Conservation (phyloP, 2,329 filamentous ascomycete genomes). For the Fulvia fulva region DNA sequence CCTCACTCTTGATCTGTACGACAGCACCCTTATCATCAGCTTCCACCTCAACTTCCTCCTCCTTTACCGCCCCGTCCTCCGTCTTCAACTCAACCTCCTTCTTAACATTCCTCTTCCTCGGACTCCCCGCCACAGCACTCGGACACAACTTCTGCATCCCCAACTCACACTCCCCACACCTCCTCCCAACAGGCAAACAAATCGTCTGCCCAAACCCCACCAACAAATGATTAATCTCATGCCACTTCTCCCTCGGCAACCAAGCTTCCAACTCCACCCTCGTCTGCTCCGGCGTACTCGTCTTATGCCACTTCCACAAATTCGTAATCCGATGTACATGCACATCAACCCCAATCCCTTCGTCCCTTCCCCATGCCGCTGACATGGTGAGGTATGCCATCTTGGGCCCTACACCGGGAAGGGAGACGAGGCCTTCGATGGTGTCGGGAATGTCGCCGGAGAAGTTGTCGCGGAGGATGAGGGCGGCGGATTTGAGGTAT, state of each 20-base stretch:
- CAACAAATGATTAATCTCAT: constrained; percentile 85
- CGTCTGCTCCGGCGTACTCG: constrained; percentile 77
- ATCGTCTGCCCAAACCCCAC: constrained; percentile 86
- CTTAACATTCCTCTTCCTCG: constrained; percentile 50
- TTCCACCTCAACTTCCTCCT: constrained; percentile 26
- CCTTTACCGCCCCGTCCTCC: constrained; percentile 25
- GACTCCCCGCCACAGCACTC: constrained; percentile 39
- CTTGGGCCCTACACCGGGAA: constrained; percentile 88
- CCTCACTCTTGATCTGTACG: constrained; percentile 28
- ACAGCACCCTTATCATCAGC: constrained; percentile 27
- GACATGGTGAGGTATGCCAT: constrained; percentile 89
- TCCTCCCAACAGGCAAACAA: constrained; percentile 72
- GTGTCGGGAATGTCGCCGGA: constrained; percentile 75
- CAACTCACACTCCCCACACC: constrained; percentile 82
- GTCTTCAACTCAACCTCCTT: constrained; percentile 33
- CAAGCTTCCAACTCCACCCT: constrained; percentile 70
- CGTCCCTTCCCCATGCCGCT: constrained; percentile 64
- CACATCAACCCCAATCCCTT: constrained; percentile 88
- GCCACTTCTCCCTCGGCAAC: constrained; percentile 81
- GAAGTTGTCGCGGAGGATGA: constrained; percentile 67
- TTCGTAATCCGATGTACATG: constrained; percentile 95
- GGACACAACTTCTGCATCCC: constrained; percentile 71
- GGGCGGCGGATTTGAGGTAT: constrained; percentile 59
- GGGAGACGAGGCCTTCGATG: constrained; percentile 67
- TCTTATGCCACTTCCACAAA: constrained; percentile 87